Base-by-base conservation (phyloP, 345 rosid species). In the Geranium brycei region DNA sequence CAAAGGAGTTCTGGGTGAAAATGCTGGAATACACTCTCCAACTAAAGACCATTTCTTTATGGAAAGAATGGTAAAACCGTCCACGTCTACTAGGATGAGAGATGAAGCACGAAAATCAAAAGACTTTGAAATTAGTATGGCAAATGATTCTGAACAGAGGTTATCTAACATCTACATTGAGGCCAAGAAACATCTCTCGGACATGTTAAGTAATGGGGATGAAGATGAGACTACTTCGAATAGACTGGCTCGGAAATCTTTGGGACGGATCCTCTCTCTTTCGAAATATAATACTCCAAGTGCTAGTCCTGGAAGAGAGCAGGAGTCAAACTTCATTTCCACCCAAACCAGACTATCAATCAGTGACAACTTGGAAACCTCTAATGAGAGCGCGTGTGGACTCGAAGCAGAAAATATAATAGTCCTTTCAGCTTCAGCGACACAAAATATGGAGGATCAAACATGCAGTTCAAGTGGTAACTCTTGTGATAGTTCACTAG, bases 161-260 rank as follows among this genome's bases (percentile, higher is more conserved):
- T 71, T 76, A 62, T 79, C 97, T 17, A 79, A 77, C 79, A 85
- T 95, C 72, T 91, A 95, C 61, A 56, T 79, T 57, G 97, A 88
- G 78, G 99, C 99, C 76, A 95, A 78, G 83, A 95, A 86, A 71
- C 99, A 88, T 81, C 84, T 95, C 16, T 84, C 90, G 19, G 96
- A 85, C 70, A 82, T 87, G 89, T 78, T 95, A 68, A 80, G 76
- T 66, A 79, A 63, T 67, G 91, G 83, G 61, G 80, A 75, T 56
- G 78, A 71, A 62, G 75, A 67, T 74, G 71, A 61, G 5, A 78
- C 69, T 66, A 68, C 73, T 75, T 82, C 93, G 55, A 74, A 72
- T 53, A 67, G 77, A 63, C 80, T 72, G 35, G 65, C 64, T 51
- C 85, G 86, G 1, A 87, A 71, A 83, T 75, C 93, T 57, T 81